Evolutionary conservation across 2,329 filamentous ascomycete species (phyloP).

Genomic region (Simplicillium sp.): DNA sequence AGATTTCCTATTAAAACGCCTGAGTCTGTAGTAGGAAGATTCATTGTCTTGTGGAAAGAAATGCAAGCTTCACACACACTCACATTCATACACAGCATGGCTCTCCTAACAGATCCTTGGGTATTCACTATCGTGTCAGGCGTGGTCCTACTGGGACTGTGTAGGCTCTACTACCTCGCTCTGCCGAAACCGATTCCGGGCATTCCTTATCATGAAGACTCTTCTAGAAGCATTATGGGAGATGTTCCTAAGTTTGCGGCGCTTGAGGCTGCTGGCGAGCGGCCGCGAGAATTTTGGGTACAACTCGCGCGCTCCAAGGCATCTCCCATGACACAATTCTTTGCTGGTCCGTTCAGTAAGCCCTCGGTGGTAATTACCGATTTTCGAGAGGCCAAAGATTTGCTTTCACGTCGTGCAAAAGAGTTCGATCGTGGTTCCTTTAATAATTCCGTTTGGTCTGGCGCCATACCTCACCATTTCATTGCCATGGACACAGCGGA

Average conservation of each 20-base stretch:
- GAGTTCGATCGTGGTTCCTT: background rate
- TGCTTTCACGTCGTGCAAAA: background rate
- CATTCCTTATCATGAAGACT: constrained; percentile 1
- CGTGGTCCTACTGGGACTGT: background rate
- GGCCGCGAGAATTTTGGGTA: background rate
- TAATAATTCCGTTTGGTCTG: background rate
- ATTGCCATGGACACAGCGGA: constrained; percentile 14
- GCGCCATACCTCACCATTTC: constrained; percentile 14
- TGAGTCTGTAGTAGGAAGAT: too few relatives aligned
- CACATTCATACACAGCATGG: too few relatives aligned
- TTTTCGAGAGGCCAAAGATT: constrained; percentile 1
- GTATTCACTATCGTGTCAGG: too few relatives aligned
- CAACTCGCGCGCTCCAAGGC: background rate
- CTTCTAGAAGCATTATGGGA: constrained; percentile 1
- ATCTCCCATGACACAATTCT: constrained; percentile 3
- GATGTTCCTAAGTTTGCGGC: background rate
- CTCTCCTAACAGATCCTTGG: too few relatives aligned
- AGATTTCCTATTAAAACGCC: too few relatives aligned
- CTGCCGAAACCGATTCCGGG: background rate
- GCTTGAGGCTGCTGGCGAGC: background rate
- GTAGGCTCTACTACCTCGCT: background rate
- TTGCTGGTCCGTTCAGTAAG: background rate
- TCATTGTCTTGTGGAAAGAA: too few relatives aligned
- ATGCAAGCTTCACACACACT: too few relatives aligned
- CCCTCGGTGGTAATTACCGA: background rate